Conservation (phyloP, 2,329 filamentous ascomycete species). For the Cordyceps militaris region DNA sequence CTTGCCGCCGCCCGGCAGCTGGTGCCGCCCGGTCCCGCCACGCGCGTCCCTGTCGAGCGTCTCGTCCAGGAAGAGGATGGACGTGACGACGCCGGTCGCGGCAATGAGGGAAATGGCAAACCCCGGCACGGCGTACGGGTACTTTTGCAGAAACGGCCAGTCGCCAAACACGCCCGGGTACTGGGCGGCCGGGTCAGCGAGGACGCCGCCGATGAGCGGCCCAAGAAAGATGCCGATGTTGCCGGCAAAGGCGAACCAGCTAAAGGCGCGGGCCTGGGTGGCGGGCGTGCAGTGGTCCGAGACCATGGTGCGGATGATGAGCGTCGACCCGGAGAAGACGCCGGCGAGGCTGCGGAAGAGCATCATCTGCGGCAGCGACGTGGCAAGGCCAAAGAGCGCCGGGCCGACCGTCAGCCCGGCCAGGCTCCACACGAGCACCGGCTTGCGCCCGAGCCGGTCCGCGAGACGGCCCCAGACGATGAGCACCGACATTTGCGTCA, state of each 20-base stretch:
- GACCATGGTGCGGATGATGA: conserved; percentile 72
- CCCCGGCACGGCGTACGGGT: conserved; percentile 50
- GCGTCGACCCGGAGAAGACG: conserved; percentile 64
- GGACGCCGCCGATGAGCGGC: conserved; percentile 59
- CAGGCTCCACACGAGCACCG: conserved; percentile 61
- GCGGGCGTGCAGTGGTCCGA: conserved; percentile 62
- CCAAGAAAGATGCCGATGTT: conserved; percentile 71
- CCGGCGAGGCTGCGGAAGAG: conserved; percentile 64
- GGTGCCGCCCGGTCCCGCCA: not conserved
- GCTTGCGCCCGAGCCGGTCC: conserved; percentile 65
- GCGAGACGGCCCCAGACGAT: conserved; percentile 58
- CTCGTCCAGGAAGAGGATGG: conserved; percentile 55
- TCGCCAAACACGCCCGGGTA: conserved; percentile 49
- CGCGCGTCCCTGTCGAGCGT: conserved; percentile 35
- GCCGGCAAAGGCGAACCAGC: conserved; percentile 67
- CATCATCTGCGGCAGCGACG: conserved; percentile 66
- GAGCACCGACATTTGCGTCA: conserved; percentile 73
- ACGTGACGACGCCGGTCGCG: conserved; percentile 43
- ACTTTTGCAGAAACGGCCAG: conserved; percentile 38
- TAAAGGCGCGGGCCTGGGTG: conserved; percentile 67
- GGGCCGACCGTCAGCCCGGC: conserved; percentile 55
- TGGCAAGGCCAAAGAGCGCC: conserved; percentile 61
- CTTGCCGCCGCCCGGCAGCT: not conserved
- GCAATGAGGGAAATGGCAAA: conserved; percentile 50
- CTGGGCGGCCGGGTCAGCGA: conserved; percentile 60